Evolutionary conservation across 768 basidiomycete species (phyloP).

Genomic region (Lyophyllum atratum): DNA sequence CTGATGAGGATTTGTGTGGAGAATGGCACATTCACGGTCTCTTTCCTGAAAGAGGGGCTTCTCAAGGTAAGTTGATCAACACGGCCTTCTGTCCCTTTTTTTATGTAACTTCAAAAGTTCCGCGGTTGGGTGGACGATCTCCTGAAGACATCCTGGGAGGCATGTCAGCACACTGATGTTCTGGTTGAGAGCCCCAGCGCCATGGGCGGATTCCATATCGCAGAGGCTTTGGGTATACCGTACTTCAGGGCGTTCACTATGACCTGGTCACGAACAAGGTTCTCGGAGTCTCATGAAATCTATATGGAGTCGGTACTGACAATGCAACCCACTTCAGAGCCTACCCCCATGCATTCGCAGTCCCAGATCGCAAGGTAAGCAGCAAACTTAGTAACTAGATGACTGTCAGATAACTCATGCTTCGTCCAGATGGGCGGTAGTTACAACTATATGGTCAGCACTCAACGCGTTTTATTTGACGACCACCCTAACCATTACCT

Average conservation of each 20-base stretch:
- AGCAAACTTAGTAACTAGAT: background rate
- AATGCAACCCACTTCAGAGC: conserved; percentile 47
- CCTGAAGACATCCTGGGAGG: conserved; percentile 93
- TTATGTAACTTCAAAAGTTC: conserved; percentile 56
- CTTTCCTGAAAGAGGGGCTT: conserved; percentile 90
- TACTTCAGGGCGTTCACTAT: conserved; percentile 97
- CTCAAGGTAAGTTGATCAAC: conserved; percentile 61
- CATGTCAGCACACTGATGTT: conserved; percentile 92
- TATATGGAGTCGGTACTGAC: conserved; percentile 3
- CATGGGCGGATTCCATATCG: conserved; percentile 97
- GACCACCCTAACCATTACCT: conserved; percentile 4
- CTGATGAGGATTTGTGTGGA: conserved; percentile 97
- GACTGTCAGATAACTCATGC: conserved; percentile 3
- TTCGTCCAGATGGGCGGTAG: conserved; percentile 84
- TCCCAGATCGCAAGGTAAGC: conserved; percentile 87
- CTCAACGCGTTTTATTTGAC: conserved; percentile 1
- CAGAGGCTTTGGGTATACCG: conserved; percentile 90
- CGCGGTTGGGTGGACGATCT: conserved; percentile 98
- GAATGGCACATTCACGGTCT: conserved; percentile 96
- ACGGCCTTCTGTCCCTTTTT: conserved; percentile 1
- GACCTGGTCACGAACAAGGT: conserved; percentile 96
- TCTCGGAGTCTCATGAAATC: conserved; percentile 2
- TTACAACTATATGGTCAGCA: conserved; percentile 94
- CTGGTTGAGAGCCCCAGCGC: conserved; percentile 95
- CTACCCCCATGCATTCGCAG: conserved; percentile 97